Evolutionary conservation across 176 grass and related monocot genomes (phyloP), one percentile per base, ranked within the genome.

Genomic region (Oryza punctata): DNA sequence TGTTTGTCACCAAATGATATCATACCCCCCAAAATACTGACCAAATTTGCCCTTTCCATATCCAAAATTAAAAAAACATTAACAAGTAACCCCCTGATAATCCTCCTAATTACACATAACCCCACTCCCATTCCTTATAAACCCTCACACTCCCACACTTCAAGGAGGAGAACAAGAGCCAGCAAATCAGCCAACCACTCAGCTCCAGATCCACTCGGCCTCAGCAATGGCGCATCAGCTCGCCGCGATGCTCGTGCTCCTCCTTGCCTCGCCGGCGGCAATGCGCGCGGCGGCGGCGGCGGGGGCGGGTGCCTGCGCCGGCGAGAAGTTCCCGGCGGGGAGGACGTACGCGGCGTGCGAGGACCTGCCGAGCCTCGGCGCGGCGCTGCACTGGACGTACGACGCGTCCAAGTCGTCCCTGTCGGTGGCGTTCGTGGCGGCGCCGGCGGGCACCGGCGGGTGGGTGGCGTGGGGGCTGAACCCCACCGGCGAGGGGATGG

Each of bases 401-500:
- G 85, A 95, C 85, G 49, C 67, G 40, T 1, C 79, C 25, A 75
- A 66, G 70, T 32, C 8, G 7, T 35, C 75, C 0, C 87, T 95
- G 21, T 92, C 88, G 0, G 12, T 95, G 26, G 93, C 93, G 12
- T 92, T 95, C 85, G 90, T 92, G 57, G 87, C 87, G 6, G 75
- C 93, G 33, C 89, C 93, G 1, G 78, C 90, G 8, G 63, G 30
- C 4, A 0, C 78, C 7, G 72, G 71, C 41, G 93, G 93, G 38
- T 95, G 93, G 93, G 93, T 92, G 27, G 87, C 93, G 18, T 94
- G 90, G 93, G 93, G 65, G 0, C 88, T 95, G 13, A 95, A 95
- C 85, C 93, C 93, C 1, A 88, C 85, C 1, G 79, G 75, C 32
- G 87, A 86, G 21, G 87, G 90, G 85, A 95, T 95, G 93, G 60